Conservation (phyloP, 441 rosid genomes). For the Capsella rubella region DNA sequence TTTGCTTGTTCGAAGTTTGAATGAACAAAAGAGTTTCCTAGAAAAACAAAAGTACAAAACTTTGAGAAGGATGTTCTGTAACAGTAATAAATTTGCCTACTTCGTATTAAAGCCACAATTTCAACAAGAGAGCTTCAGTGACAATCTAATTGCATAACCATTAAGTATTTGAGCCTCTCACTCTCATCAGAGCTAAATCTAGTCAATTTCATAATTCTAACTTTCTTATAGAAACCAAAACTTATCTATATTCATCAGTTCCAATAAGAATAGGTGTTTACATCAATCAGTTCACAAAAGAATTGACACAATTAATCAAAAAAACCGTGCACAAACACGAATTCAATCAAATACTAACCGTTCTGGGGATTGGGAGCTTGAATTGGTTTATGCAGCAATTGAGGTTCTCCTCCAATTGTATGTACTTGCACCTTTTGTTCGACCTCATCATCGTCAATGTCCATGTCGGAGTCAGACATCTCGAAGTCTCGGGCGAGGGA, state of each 20-base stretch:
- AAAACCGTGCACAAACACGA: background rate
- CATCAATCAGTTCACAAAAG: constrained; percentile 32
- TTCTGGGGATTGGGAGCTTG: constrained; percentile 19
- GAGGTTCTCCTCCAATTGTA: constrained; percentile 16
- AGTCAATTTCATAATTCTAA: constrained; percentile 6
- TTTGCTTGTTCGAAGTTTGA: too few relatives aligned
- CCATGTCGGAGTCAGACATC: constrained; percentile 49
- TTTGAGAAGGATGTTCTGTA: background rate
- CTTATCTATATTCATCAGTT: background rate
- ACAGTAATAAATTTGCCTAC: background rate
- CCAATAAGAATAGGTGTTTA: background rate
- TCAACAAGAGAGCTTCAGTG: background rate
- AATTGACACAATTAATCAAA: constrained; percentile 1
- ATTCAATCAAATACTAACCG: constrained; percentile 36
- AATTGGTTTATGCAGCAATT: constrained; percentile 31
- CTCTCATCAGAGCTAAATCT: constrained; percentile 13
- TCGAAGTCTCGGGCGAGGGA: constrained; percentile 13
- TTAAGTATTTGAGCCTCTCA: background rate
- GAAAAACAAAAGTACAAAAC: constrained; percentile 14
- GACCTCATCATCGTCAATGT: constrained; percentile 47
- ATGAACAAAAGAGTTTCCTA: background rate
- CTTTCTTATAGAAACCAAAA: background rate
- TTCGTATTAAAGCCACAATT: background rate
- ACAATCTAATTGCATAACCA: background rate
- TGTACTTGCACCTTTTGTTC: constrained; percentile 17